Evolutionary conservation across 148 eudicot species (phyloP), one percentile per base, ranked within the genome.

Genomic region (Euryodendron excelsum): DNA sequence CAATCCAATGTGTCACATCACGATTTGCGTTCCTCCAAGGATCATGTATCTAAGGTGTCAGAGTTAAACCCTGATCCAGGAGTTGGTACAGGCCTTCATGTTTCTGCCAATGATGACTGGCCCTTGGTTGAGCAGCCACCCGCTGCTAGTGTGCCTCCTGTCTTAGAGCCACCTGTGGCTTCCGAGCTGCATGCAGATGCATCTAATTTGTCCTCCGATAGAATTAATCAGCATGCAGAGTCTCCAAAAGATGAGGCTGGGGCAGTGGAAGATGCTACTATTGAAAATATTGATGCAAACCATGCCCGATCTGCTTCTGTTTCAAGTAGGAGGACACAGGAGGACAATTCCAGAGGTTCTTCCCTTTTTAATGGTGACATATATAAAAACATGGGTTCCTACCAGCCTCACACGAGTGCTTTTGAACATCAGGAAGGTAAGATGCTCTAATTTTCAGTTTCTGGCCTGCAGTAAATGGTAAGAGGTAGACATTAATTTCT

Each of bases 81-180:
- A 37, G 59, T 69, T 37, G 63, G 82, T 70, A 61, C 83, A 41
- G 80, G 70, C 36, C 88, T 82, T 70, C 82, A 82, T 77, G 53
- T 75, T 58, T 75, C 90, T 72, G 86, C 83, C 52, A 83, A 83
- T 83, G 91, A 92, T 56, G 94, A 90, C 21, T 94, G 97, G 98
- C 87, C 90, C 76, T 74, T 80, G 79, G 90, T 89, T 34, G 98
- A 94, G 85, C 91, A 85, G 65, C 89, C 91, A 74, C 78, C 88
- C 74, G 86, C 84, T 69, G 73, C 84, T 41, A 78, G 75, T 30
- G 73, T 80, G 48, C 61, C 86, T 34, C 76, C 89, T 39, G 44
- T 69, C 36, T 53, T 82, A 23, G 92, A 89, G 77, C 79, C 86
- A 45, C 67, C 84, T 75, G 82, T 79, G 12, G 85, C 86, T 64